Evolutionary conservation across 768 basidiomycete genomes (phyloP), one percentile per base, ranked within the genome.

Genomic region (Tulasnella calospora): DNA sequence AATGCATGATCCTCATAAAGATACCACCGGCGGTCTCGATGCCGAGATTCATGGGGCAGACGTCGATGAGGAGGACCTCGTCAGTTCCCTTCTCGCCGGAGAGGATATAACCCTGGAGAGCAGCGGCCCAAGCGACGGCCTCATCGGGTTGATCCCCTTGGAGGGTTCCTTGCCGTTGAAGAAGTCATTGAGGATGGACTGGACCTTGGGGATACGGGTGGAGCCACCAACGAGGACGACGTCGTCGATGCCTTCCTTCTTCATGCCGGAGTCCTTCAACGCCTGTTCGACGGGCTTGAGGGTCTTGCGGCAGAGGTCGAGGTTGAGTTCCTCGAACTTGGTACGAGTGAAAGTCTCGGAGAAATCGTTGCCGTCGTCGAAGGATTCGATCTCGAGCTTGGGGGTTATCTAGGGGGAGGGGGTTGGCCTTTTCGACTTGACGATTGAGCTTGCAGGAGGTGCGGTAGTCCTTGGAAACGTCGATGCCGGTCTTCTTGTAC

Each of bases 221-320:
- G 97, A 99, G 85, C 95, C 95, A 85, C 95, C 95, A 79, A 97
- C 95, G 75, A 97, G 94, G 73, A 95, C 93, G 80, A 46, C 93
- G 87, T 99, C 96, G 80, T 96, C 90, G 74, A 99, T 86, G 81
- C 95, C 93, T 82, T 98, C 97, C 90, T n/a, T n/a, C n/a, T n/a
- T n/a, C n/a, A n/a, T n/a, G n/a, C n/a, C n/a, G n/a, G n/a, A n/a
- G 97, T 99, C 97, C 91, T 98, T 98, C 82, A 99, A 88, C 27
- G 98, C 97, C 86, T 98, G 97, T 85, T 98, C 96, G 80, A 99
- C 97, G 80, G 97, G 97, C 88, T 96, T 96, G n/a, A n/a, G n/a
- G n/a, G n/a, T n/a, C n/a, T n/a, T n/a, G n/a, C n/a, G n/a, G n/a
- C n/a, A n/a, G n/a, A n/a, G n/a, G n/a, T n/a, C n/a, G n/a, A n/a